These are phyloP conservation scores for Pyronema domesticum DNA, from an alignment of 495 filamentous ascomycete genomes.

Conservation along the genomic window DNA sequence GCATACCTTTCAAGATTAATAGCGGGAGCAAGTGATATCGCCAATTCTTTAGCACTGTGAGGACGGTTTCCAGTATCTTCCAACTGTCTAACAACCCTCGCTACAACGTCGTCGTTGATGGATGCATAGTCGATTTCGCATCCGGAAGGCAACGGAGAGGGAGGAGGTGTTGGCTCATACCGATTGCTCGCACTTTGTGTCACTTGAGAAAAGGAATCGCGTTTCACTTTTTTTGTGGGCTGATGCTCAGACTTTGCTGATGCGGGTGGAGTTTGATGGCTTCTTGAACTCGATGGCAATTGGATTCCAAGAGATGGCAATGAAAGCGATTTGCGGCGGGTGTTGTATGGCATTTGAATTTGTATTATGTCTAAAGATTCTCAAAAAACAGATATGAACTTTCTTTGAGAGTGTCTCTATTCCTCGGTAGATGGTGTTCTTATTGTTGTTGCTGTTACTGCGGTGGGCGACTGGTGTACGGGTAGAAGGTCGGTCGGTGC, in stretches of 20 bases:
- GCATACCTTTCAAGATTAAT: conserved; percentile 46
- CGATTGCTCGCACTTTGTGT: conserved; percentile 26
- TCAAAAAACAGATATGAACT: neutral
- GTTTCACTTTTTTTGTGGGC: conserved; percentile 70
- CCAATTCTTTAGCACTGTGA: conserved; percentile 86
- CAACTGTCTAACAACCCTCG: conserved; percentile 76
- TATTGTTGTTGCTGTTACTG: conserved; percentile 5
- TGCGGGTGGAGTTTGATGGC: conserved; percentile 39
- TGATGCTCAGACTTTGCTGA: conserved; percentile 39
- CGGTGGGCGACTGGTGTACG: too few species aligned
- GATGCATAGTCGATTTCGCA: conserved; percentile 64
- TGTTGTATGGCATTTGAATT: conserved; percentile 78
- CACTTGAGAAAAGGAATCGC: conserved; percentile 36
- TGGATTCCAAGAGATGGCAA: conserved; percentile 86
- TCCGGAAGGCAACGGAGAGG: conserved; percentile 51
- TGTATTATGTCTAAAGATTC: neutral
- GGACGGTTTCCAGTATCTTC: conserved; percentile 85
- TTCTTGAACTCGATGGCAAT: conserved; percentile 55
- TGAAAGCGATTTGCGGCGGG: conserved; percentile 88
- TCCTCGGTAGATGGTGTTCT: conserved; percentile 7
- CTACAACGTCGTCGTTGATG: conserved; percentile 88
- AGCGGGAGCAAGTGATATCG: conserved; percentile 53
- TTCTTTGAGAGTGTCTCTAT: neutral
- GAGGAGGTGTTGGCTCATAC: conserved; percentile 67
- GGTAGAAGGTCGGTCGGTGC: too few species aligned